These are phyloP conservation scores for Penicillium pulvis DNA, from an alignment of 495 filamentous ascomycete species.

Conservation along the genomic window DNA sequence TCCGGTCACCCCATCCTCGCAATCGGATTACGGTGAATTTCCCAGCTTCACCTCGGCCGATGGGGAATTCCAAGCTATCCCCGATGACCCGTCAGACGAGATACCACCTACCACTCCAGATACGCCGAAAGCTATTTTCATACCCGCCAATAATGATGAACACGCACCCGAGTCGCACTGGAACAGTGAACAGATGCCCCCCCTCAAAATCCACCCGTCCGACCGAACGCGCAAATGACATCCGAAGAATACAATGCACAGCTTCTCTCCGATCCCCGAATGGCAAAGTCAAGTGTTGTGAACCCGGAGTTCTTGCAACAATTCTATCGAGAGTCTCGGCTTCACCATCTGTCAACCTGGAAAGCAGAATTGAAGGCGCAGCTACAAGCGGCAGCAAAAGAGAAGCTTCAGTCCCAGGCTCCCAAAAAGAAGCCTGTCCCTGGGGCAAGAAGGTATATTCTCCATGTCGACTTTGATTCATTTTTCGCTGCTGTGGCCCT, in stretches of 20 bases:
- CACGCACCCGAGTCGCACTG: not conserved
- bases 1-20: constrained; percentile 14
- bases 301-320: constrained; percentile 93
- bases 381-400: constrained; percentile 74
- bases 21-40: constrained; percentile 51
- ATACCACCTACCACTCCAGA: not conserved
- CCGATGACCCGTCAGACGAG: not conserved
- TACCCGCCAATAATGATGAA: not conserved
- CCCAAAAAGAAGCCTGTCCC: constrained; percentile 47
- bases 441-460: constrained; percentile 76
- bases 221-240: constrained; percentile 55
- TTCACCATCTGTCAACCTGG: constrained; percentile 95
- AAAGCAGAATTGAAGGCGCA: constrained; percentile 89
- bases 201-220: constrained; percentile 14
- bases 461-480: constrained; percentile 97
- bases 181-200: constrained; percentile 11
- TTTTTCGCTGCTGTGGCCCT: constrained; percentile 95
- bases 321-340: constrained; percentile 88
- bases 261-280: constrained; percentile 76
- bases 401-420: constrained; percentile 61
- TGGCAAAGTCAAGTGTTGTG: constrained; percentile 80
- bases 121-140: not conserved
- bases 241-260: constrained; percentile 90
- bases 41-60: constrained; percentile 40
- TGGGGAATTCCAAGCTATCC: constrained; percentile 7